Base-by-base conservation (phyloP, 495 filamentous ascomycete species). In the Daldinia vernicosa region DNA sequence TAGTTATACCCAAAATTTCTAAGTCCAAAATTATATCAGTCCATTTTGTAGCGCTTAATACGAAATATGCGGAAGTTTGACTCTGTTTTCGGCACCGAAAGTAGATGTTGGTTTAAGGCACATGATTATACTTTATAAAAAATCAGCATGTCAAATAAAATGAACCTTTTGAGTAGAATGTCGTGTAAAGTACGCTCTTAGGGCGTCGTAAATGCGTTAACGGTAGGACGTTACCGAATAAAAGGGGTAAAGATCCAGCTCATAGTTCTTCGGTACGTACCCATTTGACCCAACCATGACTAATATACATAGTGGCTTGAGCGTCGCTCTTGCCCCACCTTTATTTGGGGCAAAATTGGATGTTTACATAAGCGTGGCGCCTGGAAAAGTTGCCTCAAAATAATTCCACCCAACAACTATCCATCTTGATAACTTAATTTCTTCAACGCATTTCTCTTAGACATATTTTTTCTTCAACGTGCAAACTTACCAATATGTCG, bases 401-500 rank as follows among this genome's bases (percentile, higher is more conserved):
- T 51, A 58, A 56, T 51, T 54, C 40, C 51, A 51, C 37, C 22
- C 58, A 59, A 65, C 63, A 60, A 71, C 45, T 30, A 63, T 71
- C 40, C n/a, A n/a, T n/a, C 60, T 28, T 54, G 51, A 11, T 62
- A 37, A 52, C 66, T 69, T 61, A 64, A 73, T 58, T 60, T 68
- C 30, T 72, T 66, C 12, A 59, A 67, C 45, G 61, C 19, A 5
- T 70, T 61, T 74, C 61, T 11, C 24, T 66, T 1, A 59, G 12
- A 2, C 24, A 19, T 27, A 14, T 19, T 37, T 56, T 24, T 1
- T 22, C 5, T 32, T 57, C 58, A 40, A 4, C 47, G 32, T 56
- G 56, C 53, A 27, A 63, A 43, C 9, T 26, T 39, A 72, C 56
- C 77, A 88, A 74, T 3, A 97, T 97, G 94, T 85, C 93, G 71